Evolutionary conservation across 2,329 filamentous ascomycete genomes (phyloP), one percentile per base, ranked within the genome.

Genomic region (Dothideomycetes sp.): DNA sequence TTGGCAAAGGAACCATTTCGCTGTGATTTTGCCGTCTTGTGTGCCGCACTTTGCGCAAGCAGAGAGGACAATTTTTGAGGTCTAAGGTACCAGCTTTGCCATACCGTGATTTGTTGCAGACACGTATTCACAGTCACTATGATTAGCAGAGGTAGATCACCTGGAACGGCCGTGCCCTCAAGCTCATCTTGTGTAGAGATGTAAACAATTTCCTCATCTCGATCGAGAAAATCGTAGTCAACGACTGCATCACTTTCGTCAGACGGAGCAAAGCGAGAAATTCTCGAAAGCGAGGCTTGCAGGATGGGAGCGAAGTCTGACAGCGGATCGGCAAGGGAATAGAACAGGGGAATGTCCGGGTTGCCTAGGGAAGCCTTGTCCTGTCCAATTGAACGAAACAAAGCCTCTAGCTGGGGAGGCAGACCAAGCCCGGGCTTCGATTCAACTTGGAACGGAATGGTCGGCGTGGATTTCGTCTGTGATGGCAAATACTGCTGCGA

Each of bases 221-320:
- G 72, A 49, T 88, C 79, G 27, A 95, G 70, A 15, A 85, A 75
- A 46, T 75, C 69, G 42, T 62, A 62, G 14, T 74, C 69, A 2
- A 70, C 62, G 3, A 50, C 34, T 19, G 47, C 49, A 24, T 22
- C 43, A 2, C 33, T n/a, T 16, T 39, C 36, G 12, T 39, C 39
- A 5, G 36, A 22, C 10, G 38, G 38, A 31, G 45, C 18, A 37
- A 44, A 32, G 16, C 39, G 34, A 38, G 41, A 37, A 31, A 41
- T 27, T 30, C 31, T 24, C 27, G 29, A 36, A 39, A 46, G 34
- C 53, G 48, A 38, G 4, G 66, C 4, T 12, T 75, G 74, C 12
- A 91, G 83, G 14, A 95, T 77, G 32, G 94, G 65, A 1, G 88
- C 89, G 52, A 95, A 71, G 50, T 95, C 88, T 3, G 84, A 74